Evolutionary conservation across 306 rosid genomes (phyloP), one percentile per base, ranked within the genome.

Genomic region (Trifolium repens): DNA sequence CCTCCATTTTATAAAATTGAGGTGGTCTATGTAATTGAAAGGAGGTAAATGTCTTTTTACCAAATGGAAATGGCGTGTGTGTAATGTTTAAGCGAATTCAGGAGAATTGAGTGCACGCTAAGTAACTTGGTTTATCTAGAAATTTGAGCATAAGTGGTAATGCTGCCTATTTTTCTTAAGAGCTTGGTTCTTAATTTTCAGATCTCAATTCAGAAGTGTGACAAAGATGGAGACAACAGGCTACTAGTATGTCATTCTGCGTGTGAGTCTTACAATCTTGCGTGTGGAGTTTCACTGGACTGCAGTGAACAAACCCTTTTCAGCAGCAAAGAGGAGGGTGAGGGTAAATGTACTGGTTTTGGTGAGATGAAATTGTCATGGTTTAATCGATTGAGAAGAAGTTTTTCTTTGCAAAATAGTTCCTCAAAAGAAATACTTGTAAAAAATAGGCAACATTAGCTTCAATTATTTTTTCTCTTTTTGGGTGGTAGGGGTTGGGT

Each of bases 161-260:
- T 34, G 14, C 19, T 72, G 49, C 57, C 39, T 44, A 39, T 59
- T 54, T 80, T 4, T 47, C 81, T 86, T 46, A 80, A 59, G 47
- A 54, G 9, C 35, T 47, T 66, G 66, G 17, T 40, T 8, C 59
- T 43, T 66, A 19, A 68, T 71, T 62, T 52, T 67, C 91, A 94
- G 98, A 94, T 94, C 72, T 94, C 97, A 0, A 94, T 94, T 78
- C 98, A 94, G 77, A 94, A 90, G 73, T 94, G 98, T n/a, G 98
- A 91, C 54, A 71, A 76, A 50, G 98, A 93, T 12, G 93, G 97
- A 46, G 98, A 89, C 87, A 88, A 94, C 85, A 86, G 98, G 87
- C 90, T 94, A 12, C 82, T 91, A 40, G 97, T 94, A 13, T 94
- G 98, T 79, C 85, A 94, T 69, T 94, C 96, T 1, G 98, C 97